These are phyloP conservation scores for Pisolithus tinctorius DNA, from an alignment of 768 basidiomycete species.

Conservation along the genomic window DNA sequence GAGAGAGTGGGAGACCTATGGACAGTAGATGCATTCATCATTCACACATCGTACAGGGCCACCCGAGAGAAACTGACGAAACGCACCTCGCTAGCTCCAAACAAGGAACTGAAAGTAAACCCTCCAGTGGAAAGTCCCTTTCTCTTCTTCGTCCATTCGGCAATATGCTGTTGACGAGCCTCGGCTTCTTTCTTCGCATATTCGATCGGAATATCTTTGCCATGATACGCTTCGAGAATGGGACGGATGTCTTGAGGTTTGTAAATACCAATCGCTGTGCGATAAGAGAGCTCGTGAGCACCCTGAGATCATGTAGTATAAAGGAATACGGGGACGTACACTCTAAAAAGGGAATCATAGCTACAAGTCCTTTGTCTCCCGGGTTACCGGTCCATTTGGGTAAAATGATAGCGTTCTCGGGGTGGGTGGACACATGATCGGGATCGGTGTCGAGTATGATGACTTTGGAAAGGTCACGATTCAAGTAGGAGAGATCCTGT, in stretches of 20 bases:
- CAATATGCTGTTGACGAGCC: conserved; percentile 67
- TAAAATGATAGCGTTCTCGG: conserved; percentile 82
- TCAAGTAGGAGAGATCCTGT: conserved; percentile 88
- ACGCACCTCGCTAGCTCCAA: conserved; percentile 31
- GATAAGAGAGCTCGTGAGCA: not conserved
- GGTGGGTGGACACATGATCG: conserved; percentile 72
- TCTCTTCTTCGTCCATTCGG: conserved; percentile 65
- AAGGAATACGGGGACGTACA: conserved; percentile 37
- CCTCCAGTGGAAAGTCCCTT: conserved; percentile 31
- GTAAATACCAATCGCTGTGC: conserved; percentile 85
- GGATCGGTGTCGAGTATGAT: conserved; percentile 79
- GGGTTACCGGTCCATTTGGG: conserved; percentile 83
- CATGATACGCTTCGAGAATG: conserved; percentile 76
- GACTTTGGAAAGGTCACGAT: conserved; percentile 88
- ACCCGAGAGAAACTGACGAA: not conserved
- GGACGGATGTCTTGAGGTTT: conserved; percentile 82
- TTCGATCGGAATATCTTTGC: conserved; percentile 83
- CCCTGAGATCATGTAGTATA: not conserved
- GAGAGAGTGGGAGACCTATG: conserved; percentile 21
- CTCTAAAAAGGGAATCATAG: conserved; percentile 97
- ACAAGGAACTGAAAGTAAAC: conserved; percentile 41
- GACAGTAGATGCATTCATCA: not conserved
- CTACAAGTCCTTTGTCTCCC: conserved; percentile 69
- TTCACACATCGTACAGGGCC: not conserved
- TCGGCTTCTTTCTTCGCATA: conserved; percentile 86